Evolutionary conservation across 306 rosid genomes (phyloP).

Genomic region (Canavalia ensiformis): DNA sequence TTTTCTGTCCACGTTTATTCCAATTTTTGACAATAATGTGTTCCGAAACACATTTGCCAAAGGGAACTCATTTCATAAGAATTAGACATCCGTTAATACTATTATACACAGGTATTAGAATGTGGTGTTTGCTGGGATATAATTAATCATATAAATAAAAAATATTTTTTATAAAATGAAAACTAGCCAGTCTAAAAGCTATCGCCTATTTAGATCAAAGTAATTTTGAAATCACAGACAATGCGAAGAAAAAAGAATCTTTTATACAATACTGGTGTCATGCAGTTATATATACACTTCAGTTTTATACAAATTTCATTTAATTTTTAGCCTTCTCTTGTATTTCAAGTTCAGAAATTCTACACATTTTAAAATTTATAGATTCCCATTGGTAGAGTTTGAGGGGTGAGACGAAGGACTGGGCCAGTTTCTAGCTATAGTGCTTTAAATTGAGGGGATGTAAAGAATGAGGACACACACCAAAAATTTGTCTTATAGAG

Average conservation of each 20-base stretch:
- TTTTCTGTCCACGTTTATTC: background rate
- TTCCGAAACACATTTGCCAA: constrained; percentile 8
- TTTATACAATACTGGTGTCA: background rate
- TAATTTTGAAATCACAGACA: background rate
- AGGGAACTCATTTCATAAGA: background rate
- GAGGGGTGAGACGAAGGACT: constrained; percentile 4
- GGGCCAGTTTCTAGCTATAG: constrained; percentile 35
- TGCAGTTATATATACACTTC: background rate
- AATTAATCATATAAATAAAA: background rate
- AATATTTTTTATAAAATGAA: background rate
- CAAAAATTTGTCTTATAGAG: constrained; percentile 31
- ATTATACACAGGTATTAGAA: background rate
- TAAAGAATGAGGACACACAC: constrained; percentile 26
- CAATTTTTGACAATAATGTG: background rate
- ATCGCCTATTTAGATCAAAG: background rate
- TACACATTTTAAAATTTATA: background rate
- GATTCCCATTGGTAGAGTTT: background rate
- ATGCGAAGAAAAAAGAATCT: background rate
- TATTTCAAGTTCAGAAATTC: background rate
- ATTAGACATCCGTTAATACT: background rate
- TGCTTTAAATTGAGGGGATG: constrained; percentile 29
- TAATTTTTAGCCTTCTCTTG: background rate
- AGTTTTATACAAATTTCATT: background rate
- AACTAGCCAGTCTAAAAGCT: background rate
- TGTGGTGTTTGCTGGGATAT: background rate